Percentiles rank a stretch among this genome's conserved stretches.
phyloP scores from a whole-genome alignment of 108 stramenopile species.

The Nannochloropsis granulata region DNA sequence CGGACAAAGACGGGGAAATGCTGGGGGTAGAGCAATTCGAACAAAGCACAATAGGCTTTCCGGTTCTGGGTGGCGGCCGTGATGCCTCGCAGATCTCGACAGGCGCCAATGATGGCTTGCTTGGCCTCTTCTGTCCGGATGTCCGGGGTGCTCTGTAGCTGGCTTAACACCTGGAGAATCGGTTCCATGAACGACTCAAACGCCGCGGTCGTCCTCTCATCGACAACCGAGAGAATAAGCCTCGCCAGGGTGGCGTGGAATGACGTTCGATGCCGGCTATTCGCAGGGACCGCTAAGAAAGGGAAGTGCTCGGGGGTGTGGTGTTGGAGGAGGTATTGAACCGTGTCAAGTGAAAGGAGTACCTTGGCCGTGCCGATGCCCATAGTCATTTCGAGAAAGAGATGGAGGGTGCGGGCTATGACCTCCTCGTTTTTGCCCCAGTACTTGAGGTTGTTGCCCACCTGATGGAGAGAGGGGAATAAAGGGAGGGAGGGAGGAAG shows the following conservation, averaged over 20 bases:
- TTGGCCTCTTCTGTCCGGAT: slow-evolving; percentile 23
- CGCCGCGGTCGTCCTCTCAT: slow-evolving; percentile 47
- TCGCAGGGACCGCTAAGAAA: slow-evolving; percentile 60
- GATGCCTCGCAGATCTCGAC: slow-evolving; percentile 81
- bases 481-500: not conserved
- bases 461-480: not conserved
- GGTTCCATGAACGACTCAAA: slow-evolving; percentile 92
- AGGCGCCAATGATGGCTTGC: slow-evolving; percentile 62
- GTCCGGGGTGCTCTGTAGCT: slow-evolving; percentile 35
- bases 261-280: slow-evolving; percentile 73
- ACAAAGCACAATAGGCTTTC: slow-evolving; percentile 67
- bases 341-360: slow-evolving; percentile 74
- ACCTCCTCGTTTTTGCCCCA: slow-evolving; percentile 83
- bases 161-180: slow-evolving; percentile 50
- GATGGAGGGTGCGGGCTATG: slow-evolving; percentile 66
- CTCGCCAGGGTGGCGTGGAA: slow-evolving; percentile 82
- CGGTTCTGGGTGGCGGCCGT: slow-evolving; percentile 79
- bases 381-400: slow-evolving; percentile 84
- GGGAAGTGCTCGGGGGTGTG: slow-evolving; percentile 89
- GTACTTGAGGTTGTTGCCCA: slow-evolving; percentile 79
- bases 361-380: slow-evolving; percentile 86
- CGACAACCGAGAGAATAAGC: slow-evolving; percentile 64
- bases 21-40: slow-evolving; percentile 72
- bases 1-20: slow-evolving; percentile 66
- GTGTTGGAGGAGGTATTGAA: slow-evolving; percentile 73